Base-by-base conservation (phyloP, 108 stramenopile genomes). In the Thalassiosira profunda region DNA sequence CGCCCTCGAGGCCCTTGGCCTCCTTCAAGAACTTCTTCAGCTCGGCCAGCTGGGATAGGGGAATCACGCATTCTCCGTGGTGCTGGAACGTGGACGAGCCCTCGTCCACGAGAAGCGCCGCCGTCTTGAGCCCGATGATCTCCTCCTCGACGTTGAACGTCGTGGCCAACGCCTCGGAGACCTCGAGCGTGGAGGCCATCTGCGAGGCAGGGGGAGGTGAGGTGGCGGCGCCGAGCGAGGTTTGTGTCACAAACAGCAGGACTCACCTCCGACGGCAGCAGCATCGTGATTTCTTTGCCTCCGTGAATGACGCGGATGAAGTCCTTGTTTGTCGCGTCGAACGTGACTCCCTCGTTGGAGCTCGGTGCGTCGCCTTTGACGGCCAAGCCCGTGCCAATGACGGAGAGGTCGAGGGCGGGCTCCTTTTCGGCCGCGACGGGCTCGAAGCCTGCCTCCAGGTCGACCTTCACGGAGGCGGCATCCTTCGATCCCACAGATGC, bases 11-110 rank as follows among this genome's bases (percentile, higher is more conserved):
- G 4, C 29, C 42, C 14, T 75, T 20, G 17, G 67, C 43, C n/a
- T n/a, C n/a, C n/a, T n/a, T n/a, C n/a, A n/a, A n/a, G n/a, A n/a
- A n/a, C n/a, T n/a, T n/a, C n/a, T n/a, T n/a, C n/a, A n/a, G n/a
- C n/a, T n/a, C n/a, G 23, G 60, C 63, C 31, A 41, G 23, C 41
- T 58, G 31, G 1, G 65, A 67, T 29, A 75, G 52, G 24, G 74
- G 74, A 52, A 75, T 47, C 43, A 75, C 56, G 23, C 58, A 20
- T 20, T 75, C 58, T 15, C 74, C 64, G 28, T 67, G 74, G 23
- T 49, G 42, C 63, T 65, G 58, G 51, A 75, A 60, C 4, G 42
- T 52, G 35, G 49, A 57, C 15, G 38, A 49, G 11, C 57, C 40
- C 8, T 59, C 40, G 3, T 66, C 58, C 23, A 29, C 2, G 15